phyloP scores from a whole-genome alignment of 805 yeast species.

The Monosporozyma siamensis region DNA sequence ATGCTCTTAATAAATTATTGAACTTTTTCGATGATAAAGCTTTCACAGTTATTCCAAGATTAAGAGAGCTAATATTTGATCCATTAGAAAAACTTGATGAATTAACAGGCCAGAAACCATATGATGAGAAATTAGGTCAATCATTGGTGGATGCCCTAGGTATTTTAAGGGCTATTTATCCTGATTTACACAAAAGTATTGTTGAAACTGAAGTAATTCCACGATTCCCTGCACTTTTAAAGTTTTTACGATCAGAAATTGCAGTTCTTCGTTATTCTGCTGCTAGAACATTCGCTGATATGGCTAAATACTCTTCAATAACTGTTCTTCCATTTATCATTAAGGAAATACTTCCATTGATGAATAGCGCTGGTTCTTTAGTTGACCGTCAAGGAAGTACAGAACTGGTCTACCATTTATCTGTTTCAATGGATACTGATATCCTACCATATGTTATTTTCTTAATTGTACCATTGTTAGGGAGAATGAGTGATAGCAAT shows the following conservation, averaged over 20 bases:
- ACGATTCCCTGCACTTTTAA: constrained; percentile 42
- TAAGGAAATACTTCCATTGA: constrained; percentile 66
- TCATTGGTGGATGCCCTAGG: constrained; percentile 80
- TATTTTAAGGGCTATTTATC: constrained; percentile 62
- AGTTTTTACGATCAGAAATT: constrained; percentile 53
- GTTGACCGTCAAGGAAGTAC: constrained; percentile 86
- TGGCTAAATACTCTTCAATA: constrained; percentile 61
- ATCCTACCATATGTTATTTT: constrained; percentile 92
- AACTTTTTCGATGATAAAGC: constrained; percentile 42
- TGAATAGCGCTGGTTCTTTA: constrained; percentile 63
- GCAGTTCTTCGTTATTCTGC: constrained; percentile 86
- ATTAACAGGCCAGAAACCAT: constrained; percentile 18
- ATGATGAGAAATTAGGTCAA: constrained; percentile 52
- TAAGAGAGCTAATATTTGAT: constrained; percentile 54
- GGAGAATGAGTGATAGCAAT: constrained; percentile 95
- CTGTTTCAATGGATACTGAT: constrained; percentile 75
- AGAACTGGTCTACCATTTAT: constrained; percentile 80
- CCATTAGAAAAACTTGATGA: constrained; percentile 41
- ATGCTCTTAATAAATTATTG: constrained; percentile 55
- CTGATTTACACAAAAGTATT: constrained; percentile 44
- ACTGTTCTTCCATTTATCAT: constrained; percentile 71
- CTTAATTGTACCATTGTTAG: constrained; percentile 89
- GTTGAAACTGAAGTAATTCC: constrained; percentile 40
- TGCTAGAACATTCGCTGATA: constrained; percentile 77
- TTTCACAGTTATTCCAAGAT: constrained; percentile 56